Conservation (phyloP, 495 filamentous ascomycete genomes). For the Clavariopsis aquatica region DNA sequence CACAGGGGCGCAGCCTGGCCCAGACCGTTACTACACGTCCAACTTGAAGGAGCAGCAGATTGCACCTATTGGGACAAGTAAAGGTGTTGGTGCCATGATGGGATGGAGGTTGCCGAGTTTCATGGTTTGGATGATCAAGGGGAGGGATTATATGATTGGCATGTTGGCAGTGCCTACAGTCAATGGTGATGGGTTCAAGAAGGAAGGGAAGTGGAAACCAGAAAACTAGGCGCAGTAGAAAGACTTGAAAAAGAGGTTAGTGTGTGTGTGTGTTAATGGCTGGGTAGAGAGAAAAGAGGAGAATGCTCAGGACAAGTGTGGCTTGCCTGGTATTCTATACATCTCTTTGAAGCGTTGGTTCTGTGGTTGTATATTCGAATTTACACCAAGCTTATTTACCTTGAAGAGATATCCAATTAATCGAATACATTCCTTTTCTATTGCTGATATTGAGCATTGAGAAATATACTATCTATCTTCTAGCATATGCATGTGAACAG, state of each 20-base stretch:
- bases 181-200: constrained; percentile 19
- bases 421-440: too few species aligned
- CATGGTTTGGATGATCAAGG: constrained; percentile 62
- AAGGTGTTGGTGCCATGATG: constrained; percentile 58
- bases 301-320: too few species aligned
- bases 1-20: constrained; percentile 8
- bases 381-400: too few species aligned
- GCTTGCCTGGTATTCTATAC: too few species aligned
- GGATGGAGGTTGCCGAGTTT: constrained; percentile 57
- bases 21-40: constrained; percentile 40
- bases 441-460: too few species aligned
- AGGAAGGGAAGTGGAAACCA: constrained; percentile 2
- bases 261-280: too few species aligned
- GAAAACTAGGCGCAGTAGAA: neutral
- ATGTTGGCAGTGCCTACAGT: constrained; percentile 50
- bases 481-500: too few species aligned
- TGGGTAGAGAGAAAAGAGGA: neutral
- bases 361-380: too few species aligned
- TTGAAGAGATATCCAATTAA: too few species aligned
- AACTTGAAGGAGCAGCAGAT: constrained; percentile 46
- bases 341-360: too few species aligned
- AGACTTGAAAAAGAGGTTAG: neutral
- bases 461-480: too few species aligned
- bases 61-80: constrained; percentile 56
- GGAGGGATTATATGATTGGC: constrained; percentile 60